Evolutionary conservation across 2,329 filamentous ascomycete species (phyloP).

Genomic region (Colletotrichum costaricense): DNA sequence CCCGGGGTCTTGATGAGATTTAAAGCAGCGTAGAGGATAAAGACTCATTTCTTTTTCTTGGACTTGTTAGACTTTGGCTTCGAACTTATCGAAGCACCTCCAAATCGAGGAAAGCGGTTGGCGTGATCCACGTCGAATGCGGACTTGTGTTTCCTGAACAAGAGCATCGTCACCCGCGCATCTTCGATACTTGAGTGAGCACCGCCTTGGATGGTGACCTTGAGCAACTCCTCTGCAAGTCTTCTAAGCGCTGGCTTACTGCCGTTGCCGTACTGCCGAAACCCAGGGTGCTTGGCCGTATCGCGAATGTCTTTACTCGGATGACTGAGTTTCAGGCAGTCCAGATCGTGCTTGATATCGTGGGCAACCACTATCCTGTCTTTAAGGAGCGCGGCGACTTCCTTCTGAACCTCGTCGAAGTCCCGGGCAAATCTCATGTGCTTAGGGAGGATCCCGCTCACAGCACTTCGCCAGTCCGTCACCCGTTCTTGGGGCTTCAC

Average conservation of each 20-base stretch:
- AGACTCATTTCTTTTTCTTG: slow-evolving; percentile 54
- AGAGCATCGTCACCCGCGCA: slow-evolving; percentile 87
- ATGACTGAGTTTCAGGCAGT: slow-evolving; percentile 82
- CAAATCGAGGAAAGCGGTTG: slow-evolving; percentile 66
- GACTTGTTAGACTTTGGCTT: slow-evolving; percentile 53
- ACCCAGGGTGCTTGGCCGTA: slow-evolving; percentile 81
- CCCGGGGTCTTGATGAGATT: neutral
- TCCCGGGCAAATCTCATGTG: slow-evolving; percentile 77
- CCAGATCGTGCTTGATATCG: slow-evolving; percentile 82
- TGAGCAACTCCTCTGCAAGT: slow-evolving; percentile 67
- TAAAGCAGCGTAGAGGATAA: neutral
- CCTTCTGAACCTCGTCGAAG: slow-evolving; percentile 81
- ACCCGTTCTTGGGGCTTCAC: slow-evolving; percentile 83
- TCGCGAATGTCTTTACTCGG: slow-evolving; percentile 84
- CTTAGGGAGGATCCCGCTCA: slow-evolving; percentile 83
- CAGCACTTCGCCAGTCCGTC: slow-evolving; percentile 88
- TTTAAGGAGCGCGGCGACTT: slow-evolving; percentile 75
- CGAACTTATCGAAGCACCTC: slow-evolving; percentile 35
- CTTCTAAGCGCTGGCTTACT: slow-evolving; percentile 75
- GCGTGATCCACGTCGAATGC: slow-evolving; percentile 86
- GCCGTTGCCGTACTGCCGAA: slow-evolving; percentile 75
- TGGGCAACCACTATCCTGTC: slow-evolving; percentile 85
- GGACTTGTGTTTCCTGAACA: slow-evolving; percentile 86
- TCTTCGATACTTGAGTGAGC: slow-evolving; percentile 79
- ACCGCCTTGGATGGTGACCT: slow-evolving; percentile 72